A percentile compares a stretch with the other conserved stretches of the same genome.
These are phyloP conservation scores for Atkinsonella texensis DNA, from an alignment of 2,329 filamentous ascomycete genomes.

Conservation along the genomic window DNA sequence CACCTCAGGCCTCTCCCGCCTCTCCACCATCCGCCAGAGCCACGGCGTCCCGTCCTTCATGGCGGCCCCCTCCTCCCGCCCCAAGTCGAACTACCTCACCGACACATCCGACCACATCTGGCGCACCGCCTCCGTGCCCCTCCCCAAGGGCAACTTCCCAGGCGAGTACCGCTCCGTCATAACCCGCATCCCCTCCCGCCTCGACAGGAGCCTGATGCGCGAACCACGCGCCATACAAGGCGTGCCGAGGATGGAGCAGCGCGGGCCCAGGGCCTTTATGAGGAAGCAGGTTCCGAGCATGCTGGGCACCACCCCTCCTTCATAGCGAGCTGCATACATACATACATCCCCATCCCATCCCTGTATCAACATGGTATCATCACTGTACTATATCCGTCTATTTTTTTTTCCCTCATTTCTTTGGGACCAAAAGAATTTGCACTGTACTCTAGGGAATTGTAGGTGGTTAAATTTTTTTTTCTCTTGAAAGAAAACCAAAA, in stretches of 20 bases:
- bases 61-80: constrained; percentile 21
- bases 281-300: constrained; percentile 45
- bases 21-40: constrained; percentile 46
- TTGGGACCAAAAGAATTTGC: neutral
- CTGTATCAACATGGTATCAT: neutral
- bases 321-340: constrained; percentile 14
- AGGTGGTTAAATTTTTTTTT: neutral
- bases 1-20: constrained; percentile 50
- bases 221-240: constrained; percentile 85
- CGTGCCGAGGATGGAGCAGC: constrained; percentile 52
- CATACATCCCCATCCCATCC: neutral
- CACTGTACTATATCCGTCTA: neutral
- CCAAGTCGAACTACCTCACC: constrained; percentile 47
- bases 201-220: constrained; percentile 81
- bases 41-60: constrained; percentile 32
- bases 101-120: constrained; percentile 71
- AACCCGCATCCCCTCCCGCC: constrained; percentile 62
- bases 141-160: constrained; percentile 48
- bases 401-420: neutral
- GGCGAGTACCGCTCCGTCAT: constrained; percentile 50
- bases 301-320: constrained; percentile 29
- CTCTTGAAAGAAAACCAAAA: neutral
- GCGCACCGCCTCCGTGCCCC: constrained; percentile 52
- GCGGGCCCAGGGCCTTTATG: constrained; percentile 35
- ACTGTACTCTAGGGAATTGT: constrained; percentile 2